Percentiles rank a stretch among this genome's conserved stretches.
Evolutionary conservation across 306 rosid species (phyloP).

Genomic region (Dryas alaskensis): DNA sequence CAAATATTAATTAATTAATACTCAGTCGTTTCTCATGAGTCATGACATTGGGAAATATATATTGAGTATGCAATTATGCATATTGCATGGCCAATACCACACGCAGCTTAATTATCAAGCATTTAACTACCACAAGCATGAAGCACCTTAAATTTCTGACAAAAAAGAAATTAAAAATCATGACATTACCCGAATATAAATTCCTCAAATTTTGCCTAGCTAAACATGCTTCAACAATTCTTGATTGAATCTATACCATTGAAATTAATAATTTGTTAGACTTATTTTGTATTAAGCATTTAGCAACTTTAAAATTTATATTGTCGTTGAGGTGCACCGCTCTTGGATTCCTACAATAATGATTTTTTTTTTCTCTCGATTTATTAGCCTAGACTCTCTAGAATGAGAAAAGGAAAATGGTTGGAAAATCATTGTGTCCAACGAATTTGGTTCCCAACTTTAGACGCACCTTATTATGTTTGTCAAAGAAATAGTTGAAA

Average conservation of each 20-base stretch:
- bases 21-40: neutral
- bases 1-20: neutral
- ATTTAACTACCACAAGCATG: too few species aligned
- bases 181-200: too few species aligned
- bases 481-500: constrained; percentile 15
- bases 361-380: neutral
- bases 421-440: neutral
- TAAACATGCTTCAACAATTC: too few species aligned
- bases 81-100: constrained; percentile 7
- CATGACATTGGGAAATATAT: neutral
- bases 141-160: too few species aligned
- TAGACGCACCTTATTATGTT: constrained; percentile 10
- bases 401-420: neutral
- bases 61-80: neutral
- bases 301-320: too few species aligned
- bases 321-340: too few species aligned
- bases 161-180: too few species aligned
- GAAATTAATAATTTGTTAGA: too few species aligned
- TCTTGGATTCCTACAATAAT: neutral
- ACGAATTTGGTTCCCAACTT: constrained; percentile 19
- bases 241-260: too few species aligned
- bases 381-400: neutral
- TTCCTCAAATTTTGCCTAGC: too few species aligned
- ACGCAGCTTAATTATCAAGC: neutral
- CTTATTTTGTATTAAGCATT: too few species aligned